phyloP scores from a whole-genome alignment of 768 basidiomycete genomes.

The Sistotremastrum niveocremeum region DNA sequence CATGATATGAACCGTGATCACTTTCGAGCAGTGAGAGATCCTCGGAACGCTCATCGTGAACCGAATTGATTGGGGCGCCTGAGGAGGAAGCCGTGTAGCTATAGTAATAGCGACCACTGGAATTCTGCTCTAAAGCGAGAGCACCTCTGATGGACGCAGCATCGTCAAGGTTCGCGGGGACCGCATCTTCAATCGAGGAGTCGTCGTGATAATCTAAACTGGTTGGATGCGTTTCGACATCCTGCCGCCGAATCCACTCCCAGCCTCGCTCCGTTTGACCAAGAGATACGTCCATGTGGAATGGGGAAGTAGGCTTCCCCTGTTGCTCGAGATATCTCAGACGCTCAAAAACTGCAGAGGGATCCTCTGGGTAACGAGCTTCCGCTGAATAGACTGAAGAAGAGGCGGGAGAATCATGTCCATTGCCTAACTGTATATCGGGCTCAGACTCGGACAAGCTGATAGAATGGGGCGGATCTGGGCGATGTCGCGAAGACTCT shows the following conservation, averaged over 20 bases:
- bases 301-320: slow-evolving; percentile 27
- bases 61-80: slow-evolving; percentile 32
- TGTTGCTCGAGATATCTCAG: slow-evolving; percentile 38
- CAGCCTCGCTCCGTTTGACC: slow-evolving; percentile 54
- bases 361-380: slow-evolving; percentile 26
- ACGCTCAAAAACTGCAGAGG: slow-evolving; percentile 40
- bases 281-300: slow-evolving; percentile 24
- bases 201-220: slow-evolving; percentile 1
- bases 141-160: slow-evolving; percentile 32
- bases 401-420: too few relatives aligned
- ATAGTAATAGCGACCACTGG: slow-evolving; percentile 65
- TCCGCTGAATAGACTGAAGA: slow-evolving; percentile 5
- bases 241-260: slow-evolving; percentile 35
- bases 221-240: slow-evolving; percentile 8
- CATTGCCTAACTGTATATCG: too few relatives aligned
- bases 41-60: slow-evolving; percentile 34
- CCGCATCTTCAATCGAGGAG: not conserved
- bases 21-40: too few relatives aligned
- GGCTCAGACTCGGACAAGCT: too few relatives aligned
- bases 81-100: slow-evolving; percentile 45
- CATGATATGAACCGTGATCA: too few relatives aligned
- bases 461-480: too few relatives aligned
- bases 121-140: slow-evolving; percentile 52
- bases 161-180: slow-evolving; percentile 14
- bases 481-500: too few relatives aligned